Evolutionary conservation across 164 flowering plant species (phyloP), one percentile per base, ranked within the genome.

Genomic region (Chimonanthus salicifolius): DNA sequence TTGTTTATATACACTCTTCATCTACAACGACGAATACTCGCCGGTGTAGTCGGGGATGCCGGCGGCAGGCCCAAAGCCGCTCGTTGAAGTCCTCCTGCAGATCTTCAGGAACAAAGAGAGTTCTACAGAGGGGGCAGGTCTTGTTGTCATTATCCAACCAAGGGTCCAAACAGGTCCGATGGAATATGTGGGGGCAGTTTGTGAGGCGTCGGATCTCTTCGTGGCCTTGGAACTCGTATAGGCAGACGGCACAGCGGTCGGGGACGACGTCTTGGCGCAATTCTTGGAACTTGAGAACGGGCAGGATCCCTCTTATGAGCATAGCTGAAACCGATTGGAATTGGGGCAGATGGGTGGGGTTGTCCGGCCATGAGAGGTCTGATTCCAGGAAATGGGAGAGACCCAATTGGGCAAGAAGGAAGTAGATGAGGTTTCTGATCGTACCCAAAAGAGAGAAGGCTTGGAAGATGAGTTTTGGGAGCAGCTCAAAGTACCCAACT

Each of bases 121-220:
- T 88, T 78, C 98, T 76, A 73, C 98, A 93, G 2, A 93, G 90
- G 2, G 98, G 98, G 62, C 98, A 91, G 6, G 98, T 93, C n/a
- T 80, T 83, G 84, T 88, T 92, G 76, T 88, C 95, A 69, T 88
- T 90, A 71, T 90, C 94, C 91, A 94, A 85, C 97, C 98, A 94
- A 63, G 90, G 87, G 82, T 94, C 97, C 51, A 94, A 67, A 77
- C 98, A 94, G 65, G 76, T 65, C 81, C 88, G 77, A 73, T 94
- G 97, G 76, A 92, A 94, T 47, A 94, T 84, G 81, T 94, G 98
- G 58, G 79, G 75, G 74, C 98, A 94, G 74, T 91, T 91, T 70
- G 79, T 77, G 81, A 92, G 75, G 80, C 87, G 79, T 76, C 97
- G 77, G 86, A 92, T 85, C 82, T 90, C 95, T n/a, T 88, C 91